Evolutionary conservation across 306 rosid genomes (phyloP), one percentile per base, ranked within the genome.

Genomic region (Argentina anserina): DNA sequence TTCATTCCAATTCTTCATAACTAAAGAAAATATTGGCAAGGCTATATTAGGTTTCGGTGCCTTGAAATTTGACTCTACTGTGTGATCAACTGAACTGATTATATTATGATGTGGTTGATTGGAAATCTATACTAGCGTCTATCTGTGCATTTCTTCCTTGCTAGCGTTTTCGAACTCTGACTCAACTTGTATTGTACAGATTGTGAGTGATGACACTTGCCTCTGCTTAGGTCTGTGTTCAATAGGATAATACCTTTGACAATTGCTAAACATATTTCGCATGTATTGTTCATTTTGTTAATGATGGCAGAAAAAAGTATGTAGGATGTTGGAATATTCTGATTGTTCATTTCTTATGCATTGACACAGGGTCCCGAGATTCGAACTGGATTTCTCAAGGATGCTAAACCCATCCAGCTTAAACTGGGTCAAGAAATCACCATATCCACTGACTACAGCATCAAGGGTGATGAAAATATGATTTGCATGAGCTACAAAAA

Each of bases 381-480:
- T 83, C 90, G 98, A 81, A 94, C 98, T 65, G 98, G 98, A 42
- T 94, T 94, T 87, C 83, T 94, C 76, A 91, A 89, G 83, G 98
- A 91, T 26, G 74, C 81, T 43, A 94, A 94, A 67, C 91, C 98
- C 23, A 47, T 94, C 76, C 95, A 94, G 72, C 82, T 94, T 40
- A 84, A 69, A 74, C 96, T 69, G 67, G 97, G 96, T 65, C 83
- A 85, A 15, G 97, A 94, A 65, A 88, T 94, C 84, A 91, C 86
- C 55, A 79, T 94, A 78, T 91, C 98, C 34, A 91, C 96, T 12
- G 98, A 91, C 81, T 94, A 94, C 69, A 77, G 74, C 87, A 29
- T 94, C 70, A 87, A 91, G 90, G 98, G 98, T 17, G 94, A 94
- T 84, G 95, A 77, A 78, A 86, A 80, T 0, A 89, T 15, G 75